Base-by-base conservation (phyloP, 2,329 filamentous ascomycete genomes). In the Phaeosphaeria sp. region DNA sequence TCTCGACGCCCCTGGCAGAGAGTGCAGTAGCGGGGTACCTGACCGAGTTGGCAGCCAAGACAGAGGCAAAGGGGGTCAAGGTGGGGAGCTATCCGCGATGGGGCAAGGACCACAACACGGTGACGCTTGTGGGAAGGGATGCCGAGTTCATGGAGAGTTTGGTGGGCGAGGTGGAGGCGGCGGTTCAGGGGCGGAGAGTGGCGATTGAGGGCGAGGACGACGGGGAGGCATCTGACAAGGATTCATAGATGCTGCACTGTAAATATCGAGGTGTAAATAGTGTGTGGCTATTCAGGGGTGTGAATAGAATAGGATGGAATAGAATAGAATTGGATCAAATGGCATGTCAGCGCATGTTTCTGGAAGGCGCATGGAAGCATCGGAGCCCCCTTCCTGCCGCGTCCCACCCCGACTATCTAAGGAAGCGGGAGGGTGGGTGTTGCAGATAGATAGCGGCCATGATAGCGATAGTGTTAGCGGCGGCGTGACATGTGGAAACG, bases 1-100 rank as follows among this genome's bases (percentile, higher is more conserved):
- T 98, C 74, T 92, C 91, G 50, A 98, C 95, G 25, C 93, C 94
- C 25, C 76, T 96, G 78, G 83, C 90, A 0, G 95, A 99, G 82
- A 97, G 93, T 77, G 85, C 85, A 18, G 88, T 97, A 30, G 94
- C 95, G 13, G 86, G 83, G 18, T 97, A 91, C 74, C 81, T 99
- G 70, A 94, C 92, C 0, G 85, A 91, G 64, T 80, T 98, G 61
- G 91, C 93, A 4, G 84, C 81, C 25, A 87, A 87, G 75, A 90
- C 93, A 21, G 89, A 88, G 74, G 81, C 87, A 0, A 87, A 85
- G 70, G 93, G 92, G 2, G 85, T 98, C 70, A 98, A 98, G 80
- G 92, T 98, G 17, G 95, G 95, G 47, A 96, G 92, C 77, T 98
- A 99, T 78, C 95, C 95, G 36, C 84, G 92, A 54, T 97, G 93